Evolutionary conservation across 2,329 filamentous ascomycete genomes (phyloP), one percentile per base, ranked within the genome.

Genomic region (Tympanopsis confertula): DNA sequence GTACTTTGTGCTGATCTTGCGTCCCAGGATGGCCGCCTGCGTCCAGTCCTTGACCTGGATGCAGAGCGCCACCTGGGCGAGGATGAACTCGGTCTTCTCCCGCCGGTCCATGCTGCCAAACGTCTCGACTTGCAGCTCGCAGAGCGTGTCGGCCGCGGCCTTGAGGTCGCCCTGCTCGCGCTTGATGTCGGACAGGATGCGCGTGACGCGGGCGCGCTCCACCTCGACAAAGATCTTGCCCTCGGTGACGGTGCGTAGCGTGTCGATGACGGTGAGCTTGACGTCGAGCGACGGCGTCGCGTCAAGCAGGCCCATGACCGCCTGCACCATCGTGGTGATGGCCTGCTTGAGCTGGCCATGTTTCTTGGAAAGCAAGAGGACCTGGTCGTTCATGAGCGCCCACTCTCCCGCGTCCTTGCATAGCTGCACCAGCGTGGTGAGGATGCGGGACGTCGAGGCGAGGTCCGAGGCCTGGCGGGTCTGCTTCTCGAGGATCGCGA

Each of bases 141-240:
- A 96, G 26, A 98, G 74, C 44, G 89, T 91, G 50, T 96, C 89
- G 38, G 85, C 82, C 20, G 91, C 91, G 4, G 86, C 79, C 56
- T 85, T 86, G 53, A 94, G 68, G 54, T 98, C 89, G 45, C 88
- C 89, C 63, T 96, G 86, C 47, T 84, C 67, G 64, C 93, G 95
- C 72, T 96, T 96, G 70, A 98, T 96, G 61, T 95, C 79, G 37
- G 91, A 96, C 13, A 98, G 72, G 47, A 94, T 93, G 56, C 82
- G 86, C 51, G 91, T 98, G 42, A 98, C 82, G 48, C 91, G 84
- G 46, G 91, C 91, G 48, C 91, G 81, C 71, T 98, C 91, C 38
- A 98, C 91, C 68, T 98, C 91, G 51, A 98, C 89, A 53, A 96
- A 98, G 58, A 98, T 98, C 82, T 98, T 98, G 64, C 91, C 91